phyloP scores from a whole-genome alignment of 441 rosid genomes.

The Aquilaria agallochum region DNA sequence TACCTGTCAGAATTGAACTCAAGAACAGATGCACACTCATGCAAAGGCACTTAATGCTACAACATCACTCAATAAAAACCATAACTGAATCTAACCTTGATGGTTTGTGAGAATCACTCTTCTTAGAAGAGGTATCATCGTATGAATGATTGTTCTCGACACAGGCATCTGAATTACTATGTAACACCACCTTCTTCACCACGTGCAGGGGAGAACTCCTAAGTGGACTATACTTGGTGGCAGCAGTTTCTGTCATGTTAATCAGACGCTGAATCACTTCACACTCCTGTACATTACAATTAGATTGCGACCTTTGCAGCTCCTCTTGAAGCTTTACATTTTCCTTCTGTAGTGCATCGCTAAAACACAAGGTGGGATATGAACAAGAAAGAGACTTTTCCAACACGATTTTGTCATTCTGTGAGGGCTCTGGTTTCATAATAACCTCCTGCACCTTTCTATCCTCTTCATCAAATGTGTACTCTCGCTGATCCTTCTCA shows the following conservation, averaged over 20 bases:
- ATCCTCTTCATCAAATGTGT: slow-evolving; percentile 91
- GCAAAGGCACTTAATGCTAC: no score
- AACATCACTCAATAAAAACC: background rate
- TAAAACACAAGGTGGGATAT: slow-evolving; percentile 75
- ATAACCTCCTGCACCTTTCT: slow-evolving; percentile 75
- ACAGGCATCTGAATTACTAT: slow-evolving; percentile 33
- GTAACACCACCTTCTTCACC: slow-evolving; percentile 44
- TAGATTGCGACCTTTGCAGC: slow-evolving; percentile 67
- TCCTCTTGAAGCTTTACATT: slow-evolving; percentile 68
- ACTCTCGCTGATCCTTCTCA: slow-evolving; percentile 80
- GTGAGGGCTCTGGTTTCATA: slow-evolving; percentile 61
- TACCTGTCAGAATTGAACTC: no score
- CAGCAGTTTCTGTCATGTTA: slow-evolving; percentile 66
- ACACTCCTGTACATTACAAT: slow-evolving; percentile 62
- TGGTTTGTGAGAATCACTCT: slow-evolving; percentile 42
- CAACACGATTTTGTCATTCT: slow-evolving; percentile 50
- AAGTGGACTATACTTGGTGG: slow-evolving; percentile 33
- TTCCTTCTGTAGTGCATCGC: slow-evolving; percentile 71
- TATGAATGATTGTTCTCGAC: slow-evolving; percentile 38
- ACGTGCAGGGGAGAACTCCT: slow-evolving; percentile 41
- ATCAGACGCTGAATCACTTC: slow-evolving; percentile 79
- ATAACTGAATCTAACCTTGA: slow-evolving; percentile 44
- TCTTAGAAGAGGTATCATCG: slow-evolving; percentile 40
- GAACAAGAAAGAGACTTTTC: slow-evolving; percentile 82
- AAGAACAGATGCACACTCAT: no score